Base-by-base conservation (phyloP, 2,329 filamentous ascomycete species). In the Trematosphaeria pertusa region DNA sequence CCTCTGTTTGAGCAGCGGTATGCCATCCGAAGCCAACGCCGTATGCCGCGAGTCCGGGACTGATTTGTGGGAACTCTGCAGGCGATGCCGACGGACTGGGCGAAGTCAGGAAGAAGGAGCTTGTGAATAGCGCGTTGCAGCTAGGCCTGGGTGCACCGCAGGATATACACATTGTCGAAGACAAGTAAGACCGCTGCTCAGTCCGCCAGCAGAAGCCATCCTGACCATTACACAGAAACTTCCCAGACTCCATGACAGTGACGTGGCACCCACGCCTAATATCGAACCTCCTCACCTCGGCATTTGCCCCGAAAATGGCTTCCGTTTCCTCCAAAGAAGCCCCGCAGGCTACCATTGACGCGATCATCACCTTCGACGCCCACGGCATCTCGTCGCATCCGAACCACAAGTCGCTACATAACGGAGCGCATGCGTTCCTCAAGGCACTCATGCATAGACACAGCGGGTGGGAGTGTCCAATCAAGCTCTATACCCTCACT, bases 401-500 rank as follows among this genome's bases (percentile, higher is more conserved):
- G 17, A 99, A 99, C 77, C 94, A 99, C 76, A 88, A 89, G 54
- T 91, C 91, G 5, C 83, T 97, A 7, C 91, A 91, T 75, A 81
- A 89, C 70, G 94, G 93, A 46, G 89, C 91, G 5, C 81, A 83
- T 35, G 73, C 82, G 37, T 97, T 96, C 70, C 71, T 95, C 43
- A 75, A 80, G 40, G 72, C 78, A 6, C 79, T 96, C 39, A 83
- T 87, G 71, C 80, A 81, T 38, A 81, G 81, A 44, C 80, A 83
- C 57, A 71, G 81, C 4, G 87, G 85, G 1, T 88, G 83, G 79
- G 75, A 83, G 1, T 84, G 82, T 59, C 91, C 91, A 3, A 85
- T 97, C 20, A 87, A 89, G 55, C 75, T 99, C 24, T 99, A 97
- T 74, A 93, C 90, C 0, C 80, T 99, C 28, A 87, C 84, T 0